Evolutionary conservation across 441 rosid genomes (phyloP).

Genomic region (Iberis amara): DNA sequence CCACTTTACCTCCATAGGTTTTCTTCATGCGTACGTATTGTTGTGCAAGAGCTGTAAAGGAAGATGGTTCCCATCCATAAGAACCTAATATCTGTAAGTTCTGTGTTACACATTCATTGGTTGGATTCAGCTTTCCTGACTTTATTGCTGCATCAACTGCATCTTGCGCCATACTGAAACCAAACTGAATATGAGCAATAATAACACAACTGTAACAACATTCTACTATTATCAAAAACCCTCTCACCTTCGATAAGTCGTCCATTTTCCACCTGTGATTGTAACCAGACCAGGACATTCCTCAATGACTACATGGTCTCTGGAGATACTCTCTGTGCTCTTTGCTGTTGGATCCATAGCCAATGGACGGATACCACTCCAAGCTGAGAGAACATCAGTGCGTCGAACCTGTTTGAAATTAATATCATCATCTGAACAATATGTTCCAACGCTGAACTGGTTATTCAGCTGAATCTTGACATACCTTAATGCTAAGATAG

Average conservation of each 20-base stretch:
- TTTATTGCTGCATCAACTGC: conserved; percentile 82
- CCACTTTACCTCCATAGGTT: conserved; percentile 63
- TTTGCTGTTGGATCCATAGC: conserved; percentile 81
- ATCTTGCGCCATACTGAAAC: conserved; percentile 96
- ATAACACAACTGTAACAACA: conserved; percentile 1
- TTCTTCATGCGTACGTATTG: conserved; percentile 83
- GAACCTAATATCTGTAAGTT: conserved; percentile 63
- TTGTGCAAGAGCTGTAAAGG: conserved; percentile 80
- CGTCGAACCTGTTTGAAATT: conserved; percentile 63
- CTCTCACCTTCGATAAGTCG: conserved; percentile 80
- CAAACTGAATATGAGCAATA: conserved; percentile 4
- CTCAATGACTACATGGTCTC: conserved; percentile 88
- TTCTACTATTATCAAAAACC: not conserved
- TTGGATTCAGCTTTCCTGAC: conserved; percentile 65
- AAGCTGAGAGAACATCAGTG: conserved; percentile 93
- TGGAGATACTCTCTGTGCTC: conserved; percentile 86
- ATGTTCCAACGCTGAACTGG: not conserved
- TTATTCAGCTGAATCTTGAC: conserved; percentile 2
- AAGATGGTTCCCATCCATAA: conserved; percentile 86
- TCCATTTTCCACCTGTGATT: conserved; percentile 98
- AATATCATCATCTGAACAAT: conserved; percentile 1
- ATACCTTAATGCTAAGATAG: conserved; percentile 77
- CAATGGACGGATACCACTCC: conserved; percentile 98
- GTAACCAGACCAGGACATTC: conserved; percentile 89
- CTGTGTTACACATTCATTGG: conserved; percentile 51